These are phyloP conservation scores for Cryphonectria japonica DNA, from an alignment of 2,329 filamentous ascomycete species.

Conservation along the genomic window DNA sequence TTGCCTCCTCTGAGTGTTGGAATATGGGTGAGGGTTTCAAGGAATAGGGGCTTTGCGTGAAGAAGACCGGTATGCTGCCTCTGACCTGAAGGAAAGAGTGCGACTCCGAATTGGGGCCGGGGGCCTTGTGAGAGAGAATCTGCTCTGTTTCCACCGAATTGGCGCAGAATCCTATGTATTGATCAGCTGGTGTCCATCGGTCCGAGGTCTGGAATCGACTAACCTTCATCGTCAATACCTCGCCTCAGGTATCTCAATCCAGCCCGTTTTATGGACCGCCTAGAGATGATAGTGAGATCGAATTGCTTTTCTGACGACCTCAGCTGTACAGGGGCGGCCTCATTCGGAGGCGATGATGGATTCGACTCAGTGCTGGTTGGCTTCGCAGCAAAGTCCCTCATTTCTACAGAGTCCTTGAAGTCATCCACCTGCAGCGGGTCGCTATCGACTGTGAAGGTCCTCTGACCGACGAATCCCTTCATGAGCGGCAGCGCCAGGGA, in stretches of 20 bases:
- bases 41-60: slow-evolving; percentile 91
- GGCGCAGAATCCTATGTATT: slow-evolving; percentile 55
- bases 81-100: slow-evolving; percentile 87
- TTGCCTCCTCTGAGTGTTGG: slow-evolving; percentile 79
- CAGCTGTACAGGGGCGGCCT: slow-evolving; percentile 38
- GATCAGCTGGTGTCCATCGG: not conserved
- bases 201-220: slow-evolving; percentile 36
- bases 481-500: slow-evolving; percentile 78
- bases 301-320: slow-evolving; percentile 61
- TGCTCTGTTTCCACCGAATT: slow-evolving; percentile 97
- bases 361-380: slow-evolving; percentile 24
- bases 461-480: slow-evolving; percentile 92
- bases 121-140: slow-evolving; percentile 74
- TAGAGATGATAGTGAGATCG: slow-evolving; percentile 88
- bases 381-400: slow-evolving; percentile 37
- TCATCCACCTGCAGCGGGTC: slow-evolving; percentile 60
- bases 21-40: slow-evolving; percentile 84
- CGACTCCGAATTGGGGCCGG: slow-evolving; percentile 63
- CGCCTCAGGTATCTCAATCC: slow-evolving; percentile 88
- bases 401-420: slow-evolving; percentile 48
- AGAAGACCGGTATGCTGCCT: slow-evolving; percentile 92
- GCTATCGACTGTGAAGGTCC: slow-evolving; percentile 73
- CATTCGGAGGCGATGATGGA: slow-evolving; percentile 31
- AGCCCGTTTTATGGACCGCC: slow-evolving; percentile 82
- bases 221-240: slow-evolving; percentile 87